Percentiles rank a stretch among this genome's conserved stretches.
Evolutionary conservation across 2,329 filamentous ascomycete genomes (phyloP).

Genomic region (Ophiocordyceps polyrhachis-furcata): DNA sequence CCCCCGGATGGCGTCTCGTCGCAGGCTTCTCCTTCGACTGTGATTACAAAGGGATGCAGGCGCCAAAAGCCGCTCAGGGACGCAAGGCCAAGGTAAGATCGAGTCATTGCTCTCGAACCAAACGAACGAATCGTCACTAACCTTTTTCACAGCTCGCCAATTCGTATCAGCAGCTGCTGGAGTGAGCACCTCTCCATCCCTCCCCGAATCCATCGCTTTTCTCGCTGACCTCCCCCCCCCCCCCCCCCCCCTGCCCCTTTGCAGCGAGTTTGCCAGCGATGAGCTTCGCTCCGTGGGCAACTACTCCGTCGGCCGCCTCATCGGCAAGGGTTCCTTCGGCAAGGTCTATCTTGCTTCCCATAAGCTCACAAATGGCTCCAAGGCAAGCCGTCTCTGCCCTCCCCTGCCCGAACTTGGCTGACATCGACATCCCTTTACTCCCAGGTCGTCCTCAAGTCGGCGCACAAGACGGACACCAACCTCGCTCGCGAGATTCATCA

Average conservation of each 20-base stretch:
- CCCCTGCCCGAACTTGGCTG: conserved; percentile 9
- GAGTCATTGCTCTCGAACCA: no score
- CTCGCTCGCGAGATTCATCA: conserved; percentile 96
- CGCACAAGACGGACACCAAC: conserved; percentile 88
- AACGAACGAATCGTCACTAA: not conserved
- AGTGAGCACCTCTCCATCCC: conserved; percentile 42
- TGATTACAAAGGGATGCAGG: conserved; percentile 24
- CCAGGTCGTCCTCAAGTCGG: conserved; percentile 94
- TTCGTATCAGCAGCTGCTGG: conserved; percentile 89
- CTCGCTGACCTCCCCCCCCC: not conserved
- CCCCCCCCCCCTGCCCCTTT: not conserved
- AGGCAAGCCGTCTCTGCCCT: no score
- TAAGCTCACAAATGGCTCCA: conserved; percentile 96
- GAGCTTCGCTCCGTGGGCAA: conserved; percentile 89
- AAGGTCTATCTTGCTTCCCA: conserved; percentile 94
- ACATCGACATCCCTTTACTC: not conserved
- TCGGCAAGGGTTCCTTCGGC: conserved; percentile 95
- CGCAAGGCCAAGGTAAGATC: conserved; percentile 38
- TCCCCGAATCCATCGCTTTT: not conserved
- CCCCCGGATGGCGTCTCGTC: not conserved
- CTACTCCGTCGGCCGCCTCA: conserved; percentile 76
- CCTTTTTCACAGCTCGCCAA: conserved; percentile 55
- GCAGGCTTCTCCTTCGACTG: not conserved
- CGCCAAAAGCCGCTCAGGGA: conserved; percentile 34
- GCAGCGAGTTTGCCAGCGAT: conserved; percentile 79